Evolutionary conservation across 805 yeast genomes (phyloP).

Genomic region (Candida montana): DNA sequence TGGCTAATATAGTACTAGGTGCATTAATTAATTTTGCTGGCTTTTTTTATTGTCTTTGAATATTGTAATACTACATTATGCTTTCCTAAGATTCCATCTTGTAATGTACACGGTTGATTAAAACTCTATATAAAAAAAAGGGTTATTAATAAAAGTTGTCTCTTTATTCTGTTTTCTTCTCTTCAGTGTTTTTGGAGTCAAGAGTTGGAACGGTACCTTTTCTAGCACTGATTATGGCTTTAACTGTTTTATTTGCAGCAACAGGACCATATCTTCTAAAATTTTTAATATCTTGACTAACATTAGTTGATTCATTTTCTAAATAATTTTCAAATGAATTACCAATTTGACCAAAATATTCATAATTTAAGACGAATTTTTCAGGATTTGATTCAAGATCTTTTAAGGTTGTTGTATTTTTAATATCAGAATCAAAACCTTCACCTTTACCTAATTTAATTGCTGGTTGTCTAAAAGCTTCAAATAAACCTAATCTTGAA

Average conservation of each 20-base stretch:
- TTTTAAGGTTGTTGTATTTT: slow-evolving; percentile 34
- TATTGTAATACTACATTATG: too few relatives aligned
- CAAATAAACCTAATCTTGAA: slow-evolving; percentile 64
- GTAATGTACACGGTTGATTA: not conserved
- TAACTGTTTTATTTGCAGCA: slow-evolving; percentile 38
- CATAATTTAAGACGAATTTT: slow-evolving; percentile 51
- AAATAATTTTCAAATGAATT: slow-evolving; percentile 37
- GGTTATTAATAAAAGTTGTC: not conserved
- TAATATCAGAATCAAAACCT: slow-evolving; percentile 60
- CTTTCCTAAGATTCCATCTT: too few relatives aligned
- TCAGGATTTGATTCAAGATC: slow-evolving; percentile 33
- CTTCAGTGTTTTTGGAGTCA: slow-evolving; percentile 5
- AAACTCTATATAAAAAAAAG: too few relatives aligned
- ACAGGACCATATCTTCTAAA: slow-evolving; percentile 66
- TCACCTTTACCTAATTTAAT: slow-evolving; percentile 67
- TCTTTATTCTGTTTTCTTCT: slow-evolving; percentile 13
- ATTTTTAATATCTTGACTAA: slow-evolving; percentile 46
- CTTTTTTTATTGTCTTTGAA: too few relatives aligned
- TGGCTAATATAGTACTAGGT: too few relatives aligned
- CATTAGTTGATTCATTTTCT: slow-evolving; percentile 28
- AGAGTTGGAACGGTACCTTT: slow-evolving; percentile 5
- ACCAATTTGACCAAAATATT: slow-evolving; percentile 49
- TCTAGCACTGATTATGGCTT: slow-evolving; percentile 26
- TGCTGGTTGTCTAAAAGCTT: slow-evolving; percentile 53
- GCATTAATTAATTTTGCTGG: too few relatives aligned